phyloP scores from a whole-genome alignment of 176 grass and related monocot species.

The Pontederia crassipes region DNA sequence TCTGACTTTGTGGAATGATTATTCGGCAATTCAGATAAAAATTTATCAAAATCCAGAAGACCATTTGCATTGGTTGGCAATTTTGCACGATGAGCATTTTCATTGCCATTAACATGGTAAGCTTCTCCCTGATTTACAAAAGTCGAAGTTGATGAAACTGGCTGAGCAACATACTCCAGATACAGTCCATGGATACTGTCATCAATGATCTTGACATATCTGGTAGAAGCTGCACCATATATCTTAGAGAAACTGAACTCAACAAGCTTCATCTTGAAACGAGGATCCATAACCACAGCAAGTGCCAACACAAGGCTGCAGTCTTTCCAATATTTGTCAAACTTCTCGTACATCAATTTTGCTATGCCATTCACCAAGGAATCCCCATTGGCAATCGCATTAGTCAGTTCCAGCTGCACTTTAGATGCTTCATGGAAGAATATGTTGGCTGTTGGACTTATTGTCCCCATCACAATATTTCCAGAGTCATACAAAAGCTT shows the following conservation, averaged over 20 bases:
- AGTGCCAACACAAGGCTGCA: conserved; percentile 11
- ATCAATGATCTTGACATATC: conserved; percentile 11
- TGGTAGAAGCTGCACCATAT: conserved; percentile 6
- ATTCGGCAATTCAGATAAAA: too few species aligned
- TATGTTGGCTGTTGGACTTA: neutral
- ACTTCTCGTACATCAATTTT: neutral
- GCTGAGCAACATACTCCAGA: conserved; percentile 3
- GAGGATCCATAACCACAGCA: conserved; percentile 11
- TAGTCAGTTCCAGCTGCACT: neutral
- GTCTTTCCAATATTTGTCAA: conserved; percentile 13
- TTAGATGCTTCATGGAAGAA: conserved; percentile 5
- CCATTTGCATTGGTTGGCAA: too few species aligned
- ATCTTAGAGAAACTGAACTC: conserved; percentile 7
- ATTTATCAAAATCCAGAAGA: too few species aligned
- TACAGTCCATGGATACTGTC: conserved; percentile 1
- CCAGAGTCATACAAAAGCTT: conserved; percentile 9
- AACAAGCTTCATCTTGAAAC: conserved; percentile 10
- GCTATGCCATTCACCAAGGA: neutral
- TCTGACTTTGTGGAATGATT: too few species aligned
- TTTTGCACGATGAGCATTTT: too few species aligned
- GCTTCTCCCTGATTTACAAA: too few species aligned
- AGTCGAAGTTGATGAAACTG: neutral
- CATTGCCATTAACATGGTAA: too few species aligned
- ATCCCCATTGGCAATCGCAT: conserved; percentile 1
- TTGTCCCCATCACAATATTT: neutral